Evolutionary conservation across 2,329 filamentous ascomycete genomes (phyloP).

Genomic region (Fusarium sp.): DNA sequence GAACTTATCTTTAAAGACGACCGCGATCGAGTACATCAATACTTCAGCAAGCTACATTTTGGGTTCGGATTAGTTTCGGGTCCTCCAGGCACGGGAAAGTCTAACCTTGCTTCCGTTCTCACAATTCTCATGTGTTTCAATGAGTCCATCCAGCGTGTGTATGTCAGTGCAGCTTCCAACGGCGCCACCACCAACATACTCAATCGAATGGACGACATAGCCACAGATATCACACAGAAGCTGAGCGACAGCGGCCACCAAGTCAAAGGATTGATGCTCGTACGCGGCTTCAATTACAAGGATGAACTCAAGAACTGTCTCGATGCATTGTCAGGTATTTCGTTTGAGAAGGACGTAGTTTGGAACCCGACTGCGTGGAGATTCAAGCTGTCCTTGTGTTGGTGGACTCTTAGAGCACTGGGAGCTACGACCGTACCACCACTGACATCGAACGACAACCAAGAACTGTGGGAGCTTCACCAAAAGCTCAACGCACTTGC

Average conservation of each 20-base stretch:
- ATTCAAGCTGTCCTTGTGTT: neutral
- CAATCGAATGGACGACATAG: rapidly evolving
- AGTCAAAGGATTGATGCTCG: neutral
- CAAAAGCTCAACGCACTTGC: neutral
- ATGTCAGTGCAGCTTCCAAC: constrained; percentile 3
- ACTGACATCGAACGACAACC: neutral
- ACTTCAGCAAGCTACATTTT: constrained; percentile 1
- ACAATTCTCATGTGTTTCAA: neutral
- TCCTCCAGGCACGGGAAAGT: constrained; percentile 7
- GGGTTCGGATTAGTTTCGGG: constrained; percentile 3
- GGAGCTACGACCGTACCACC: neutral
- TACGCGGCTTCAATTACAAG: neutral
- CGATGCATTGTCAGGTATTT: rapidly evolving
- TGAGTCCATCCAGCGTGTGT: neutral
- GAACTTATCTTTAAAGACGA: neutral
- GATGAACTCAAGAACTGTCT: neutral
- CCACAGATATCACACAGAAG: rapidly evolving
- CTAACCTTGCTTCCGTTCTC: neutral
- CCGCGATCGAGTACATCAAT: neutral
- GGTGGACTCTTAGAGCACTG: constrained; percentile 16
- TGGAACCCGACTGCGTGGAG: neutral
- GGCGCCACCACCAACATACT: neutral
- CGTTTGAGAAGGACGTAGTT: neutral
- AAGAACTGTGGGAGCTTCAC: neutral
- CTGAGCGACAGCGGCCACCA: rapidly evolving